Conservation (phyloP, 495 filamentous ascomycete species). For the Sabuloglossum arenarium region DNA sequence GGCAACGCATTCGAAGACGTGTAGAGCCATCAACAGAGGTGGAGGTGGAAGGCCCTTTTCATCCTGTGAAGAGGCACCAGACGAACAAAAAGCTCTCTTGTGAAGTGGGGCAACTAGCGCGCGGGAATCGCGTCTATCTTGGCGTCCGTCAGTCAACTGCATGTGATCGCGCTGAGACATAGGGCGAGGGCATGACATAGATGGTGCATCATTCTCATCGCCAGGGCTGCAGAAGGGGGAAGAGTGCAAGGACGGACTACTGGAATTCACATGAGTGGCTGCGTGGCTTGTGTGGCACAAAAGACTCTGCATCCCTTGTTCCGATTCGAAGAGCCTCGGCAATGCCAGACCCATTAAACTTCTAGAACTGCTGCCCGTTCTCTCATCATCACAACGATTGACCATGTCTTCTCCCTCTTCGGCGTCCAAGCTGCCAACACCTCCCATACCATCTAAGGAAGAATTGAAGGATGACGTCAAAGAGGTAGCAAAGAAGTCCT, state of each 20-base stretch:
- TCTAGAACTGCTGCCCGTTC: background rate
- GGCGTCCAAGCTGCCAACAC: background rate
- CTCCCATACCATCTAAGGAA: conserved; percentile 15
- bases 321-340: background rate
- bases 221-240: too few relatives aligned
- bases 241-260: too few relatives aligned
- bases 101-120: background rate
- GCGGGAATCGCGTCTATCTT: background rate
- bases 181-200: too few relatives aligned
- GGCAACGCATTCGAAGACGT: background rate
- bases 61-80: too few relatives aligned
- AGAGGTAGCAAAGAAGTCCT: conserved; percentile 15
- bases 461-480: conserved; percentile 23
- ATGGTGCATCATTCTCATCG: too few relatives aligned
- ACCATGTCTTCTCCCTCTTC: background rate
- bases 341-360: background rate
- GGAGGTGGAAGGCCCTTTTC: too few relatives aligned
- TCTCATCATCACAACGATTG: background rate
- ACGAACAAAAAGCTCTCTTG: too few relatives aligned
- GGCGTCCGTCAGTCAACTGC: background rate
- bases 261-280: too few relatives aligned
- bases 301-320: background rate
- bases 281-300: background rate
- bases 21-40: background rate
- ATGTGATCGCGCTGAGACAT: background rate